Evolutionary conservation across 495 filamentous ascomycete genomes (phyloP).

Genomic region (Recurvomyces mirabilis): DNA sequence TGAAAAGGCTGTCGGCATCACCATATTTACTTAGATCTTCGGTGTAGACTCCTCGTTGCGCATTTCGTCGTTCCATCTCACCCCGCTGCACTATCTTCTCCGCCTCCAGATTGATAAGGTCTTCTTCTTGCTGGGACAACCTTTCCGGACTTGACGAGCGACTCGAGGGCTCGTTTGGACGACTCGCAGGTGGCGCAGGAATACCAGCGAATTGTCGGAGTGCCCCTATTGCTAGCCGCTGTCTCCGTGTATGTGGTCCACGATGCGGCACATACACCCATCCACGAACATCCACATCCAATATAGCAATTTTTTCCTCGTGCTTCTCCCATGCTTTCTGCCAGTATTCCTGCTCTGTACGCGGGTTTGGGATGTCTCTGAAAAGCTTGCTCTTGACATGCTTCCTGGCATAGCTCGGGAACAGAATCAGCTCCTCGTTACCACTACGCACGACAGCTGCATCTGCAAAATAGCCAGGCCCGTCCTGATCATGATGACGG

Average conservation of each 20-base stretch:
- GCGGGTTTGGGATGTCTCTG: background rate
- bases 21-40: slow-evolving; percentile 31
- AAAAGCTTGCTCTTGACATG: slow-evolving; percentile 40
- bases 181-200: slow-evolving; percentile 46
- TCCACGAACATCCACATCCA: slow-evolving; percentile 87
- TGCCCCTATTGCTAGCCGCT: slow-evolving; percentile 71
- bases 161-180: slow-evolving; percentile 19
- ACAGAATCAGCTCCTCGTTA: slow-evolving; percentile 85
- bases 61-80: slow-evolving; percentile 56
- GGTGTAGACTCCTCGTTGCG: slow-evolving; percentile 52
- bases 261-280: slow-evolving; percentile 84
- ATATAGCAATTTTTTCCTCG: slow-evolving; percentile 68
- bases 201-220: slow-evolving; percentile 78
- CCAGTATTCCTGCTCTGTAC: slow-evolving; percentile 45
- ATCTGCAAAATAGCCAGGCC: slow-evolving; percentile 65
- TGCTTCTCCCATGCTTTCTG: slow-evolving; percentile 54
- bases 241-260: slow-evolving; percentile 79
- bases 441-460: slow-evolving; percentile 66
- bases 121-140: slow-evolving; percentile 41
- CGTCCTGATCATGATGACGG: slow-evolving; percentile 14
- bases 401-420: slow-evolving; percentile 76
- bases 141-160: slow-evolving; percentile 23
- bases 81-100: slow-evolving; percentile 60
- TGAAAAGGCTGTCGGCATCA: slow-evolving; percentile 25
- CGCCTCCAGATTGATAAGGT: slow-evolving; percentile 59